Evolutionary conservation across 1,284 basidiomycete genomes (phyloP).

Genomic region (Fistulina hepatica): DNA sequence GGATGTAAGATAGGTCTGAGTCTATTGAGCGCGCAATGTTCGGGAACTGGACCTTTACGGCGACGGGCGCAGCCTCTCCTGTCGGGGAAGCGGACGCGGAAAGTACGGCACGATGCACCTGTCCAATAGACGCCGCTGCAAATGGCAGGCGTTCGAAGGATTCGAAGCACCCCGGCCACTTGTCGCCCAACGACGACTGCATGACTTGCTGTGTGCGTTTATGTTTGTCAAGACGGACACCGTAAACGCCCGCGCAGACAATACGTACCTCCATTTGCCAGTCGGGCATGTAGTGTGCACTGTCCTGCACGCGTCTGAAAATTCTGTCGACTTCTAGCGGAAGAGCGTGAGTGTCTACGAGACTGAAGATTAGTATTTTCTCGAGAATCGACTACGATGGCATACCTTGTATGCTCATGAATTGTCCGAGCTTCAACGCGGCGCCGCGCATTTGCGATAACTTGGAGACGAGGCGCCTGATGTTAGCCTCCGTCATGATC

Average conservation of each 20-base stretch:
- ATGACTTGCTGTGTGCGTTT: conserved; percentile 60
- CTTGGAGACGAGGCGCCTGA: conserved; percentile 84
- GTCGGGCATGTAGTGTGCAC: conserved; percentile 97
- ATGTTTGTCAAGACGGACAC: conserved; percentile 7
- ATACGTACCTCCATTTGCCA: conserved; percentile 90
- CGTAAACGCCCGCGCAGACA: background rate
- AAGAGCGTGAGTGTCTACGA: conserved; percentile 78
- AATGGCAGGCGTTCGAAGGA: conserved; percentile 84
- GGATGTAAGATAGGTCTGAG: conserved; percentile 83
- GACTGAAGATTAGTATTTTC: conserved; percentile 3
- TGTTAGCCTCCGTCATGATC: conserved; percentile 84
- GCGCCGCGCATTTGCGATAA: conserved; percentile 93
- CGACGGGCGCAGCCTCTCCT: conserved; percentile 50
- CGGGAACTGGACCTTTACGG: conserved; percentile 96
- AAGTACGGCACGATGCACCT: conserved; percentile 75
- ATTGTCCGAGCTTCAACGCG: conserved; percentile 94
- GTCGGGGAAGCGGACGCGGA: conserved; percentile 36
- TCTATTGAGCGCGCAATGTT: conserved; percentile 81
- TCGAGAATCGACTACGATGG: background rate
- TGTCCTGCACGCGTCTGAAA: conserved; percentile 85
- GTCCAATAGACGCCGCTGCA: conserved; percentile 94
- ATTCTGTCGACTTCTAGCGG: conserved; percentile 86
- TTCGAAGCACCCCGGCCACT: conserved; percentile 67
- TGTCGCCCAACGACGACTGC: conserved; percentile 57
- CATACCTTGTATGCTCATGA: conserved; percentile 92